Conservation (phyloP, 2,329 filamentous ascomycete genomes). For the Sporothrix inflata region DNA sequence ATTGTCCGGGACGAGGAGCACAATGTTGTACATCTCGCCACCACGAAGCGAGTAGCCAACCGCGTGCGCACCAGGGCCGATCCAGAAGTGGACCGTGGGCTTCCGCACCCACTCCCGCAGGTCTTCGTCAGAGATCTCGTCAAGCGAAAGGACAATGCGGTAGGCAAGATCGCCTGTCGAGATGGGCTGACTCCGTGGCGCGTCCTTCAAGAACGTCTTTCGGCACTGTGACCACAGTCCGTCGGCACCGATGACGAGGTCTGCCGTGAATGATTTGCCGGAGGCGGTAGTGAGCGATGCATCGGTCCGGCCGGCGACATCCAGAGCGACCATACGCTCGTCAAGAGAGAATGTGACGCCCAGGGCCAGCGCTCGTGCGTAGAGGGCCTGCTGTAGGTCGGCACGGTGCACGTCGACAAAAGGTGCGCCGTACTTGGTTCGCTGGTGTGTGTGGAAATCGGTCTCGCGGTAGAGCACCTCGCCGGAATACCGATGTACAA, state of each 20-base stretch:
- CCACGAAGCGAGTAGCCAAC: slow-evolving; percentile 40
- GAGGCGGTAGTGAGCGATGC: slow-evolving; percentile 35
- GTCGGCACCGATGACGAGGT: slow-evolving; percentile 37
- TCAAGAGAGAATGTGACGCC: slow-evolving; percentile 33
- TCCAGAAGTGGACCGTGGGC: slow-evolving; percentile 39
- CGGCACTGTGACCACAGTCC: slow-evolving; percentile 38
- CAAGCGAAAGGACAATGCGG: slow-evolving; percentile 38
- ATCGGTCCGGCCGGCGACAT: not conserved
- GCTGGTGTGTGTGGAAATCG: not conserved
- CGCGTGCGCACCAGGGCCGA: slow-evolving; percentile 40
- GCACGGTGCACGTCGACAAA: slow-evolving; percentile 43
- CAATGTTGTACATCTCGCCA: slow-evolving; percentile 41
- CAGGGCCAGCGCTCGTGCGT: slow-evolving; percentile 35
- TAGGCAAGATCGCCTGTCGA: slow-evolving; percentile 43
- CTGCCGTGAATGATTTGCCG: slow-evolving; percentile 25
- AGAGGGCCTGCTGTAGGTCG: slow-evolving; percentile 40
- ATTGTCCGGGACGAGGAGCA: slow-evolving; percentile 35
- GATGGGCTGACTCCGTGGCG: slow-evolving; percentile 31
- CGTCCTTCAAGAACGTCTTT: slow-evolving; percentile 32
- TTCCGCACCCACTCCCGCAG: slow-evolving; percentile 37
- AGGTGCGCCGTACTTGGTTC: slow-evolving; percentile 36
- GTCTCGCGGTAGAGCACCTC: not conserved
- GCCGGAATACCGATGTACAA: not conserved
- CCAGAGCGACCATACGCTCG: not conserved
- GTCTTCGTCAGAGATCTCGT: slow-evolving; percentile 36